A percentile compares a stretch with the other conserved stretches of the same genome.
Conservation (phyloP, 352 stramenopile genomes). For the Phytophthora chlamydospora region DNA sequence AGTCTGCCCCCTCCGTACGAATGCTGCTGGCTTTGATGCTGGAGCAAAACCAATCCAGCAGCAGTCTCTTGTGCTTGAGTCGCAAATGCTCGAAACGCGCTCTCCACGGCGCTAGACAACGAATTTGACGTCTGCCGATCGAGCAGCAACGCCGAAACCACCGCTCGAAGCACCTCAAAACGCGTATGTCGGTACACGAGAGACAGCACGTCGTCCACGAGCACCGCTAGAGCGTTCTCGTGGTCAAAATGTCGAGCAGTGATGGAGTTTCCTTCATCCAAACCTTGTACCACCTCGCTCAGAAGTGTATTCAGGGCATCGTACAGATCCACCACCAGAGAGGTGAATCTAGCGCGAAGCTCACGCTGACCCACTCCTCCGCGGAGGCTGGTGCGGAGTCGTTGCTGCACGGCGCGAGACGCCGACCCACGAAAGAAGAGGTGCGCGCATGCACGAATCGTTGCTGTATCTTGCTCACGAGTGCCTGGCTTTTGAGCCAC, state of each 20-base stretch:
- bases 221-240: conserved; percentile 2
- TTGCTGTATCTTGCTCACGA: not conserved
- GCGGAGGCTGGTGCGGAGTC: not conserved
- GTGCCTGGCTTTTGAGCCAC: not conserved
- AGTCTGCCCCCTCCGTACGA: not conserved
- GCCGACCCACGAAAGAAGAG: conserved; percentile 9
- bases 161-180: conserved; percentile 16
- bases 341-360: not conserved
- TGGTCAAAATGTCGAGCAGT: too few species aligned
- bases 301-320: conserved; percentile 2
- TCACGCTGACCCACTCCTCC: not conserved
- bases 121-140: not conserved
- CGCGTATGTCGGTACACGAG: conserved; percentile 23
- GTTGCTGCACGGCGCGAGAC: conserved; percentile 10
- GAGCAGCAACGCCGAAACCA: conserved; percentile 14
- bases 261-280: not conserved
- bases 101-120: not conserved
- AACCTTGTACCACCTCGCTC: not conserved
- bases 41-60: not conserved
- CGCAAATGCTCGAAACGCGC: conserved; percentile 11
- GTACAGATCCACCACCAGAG: conserved; percentile 11
- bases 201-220: conserved; percentile 40
- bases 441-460: conserved; percentile 7
- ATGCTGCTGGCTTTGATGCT: not conserved
- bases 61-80: conserved; percentile 6